Conservation (phyloP, 2,329 filamentous ascomycete genomes). For the Aspergillus floridensis region DNA sequence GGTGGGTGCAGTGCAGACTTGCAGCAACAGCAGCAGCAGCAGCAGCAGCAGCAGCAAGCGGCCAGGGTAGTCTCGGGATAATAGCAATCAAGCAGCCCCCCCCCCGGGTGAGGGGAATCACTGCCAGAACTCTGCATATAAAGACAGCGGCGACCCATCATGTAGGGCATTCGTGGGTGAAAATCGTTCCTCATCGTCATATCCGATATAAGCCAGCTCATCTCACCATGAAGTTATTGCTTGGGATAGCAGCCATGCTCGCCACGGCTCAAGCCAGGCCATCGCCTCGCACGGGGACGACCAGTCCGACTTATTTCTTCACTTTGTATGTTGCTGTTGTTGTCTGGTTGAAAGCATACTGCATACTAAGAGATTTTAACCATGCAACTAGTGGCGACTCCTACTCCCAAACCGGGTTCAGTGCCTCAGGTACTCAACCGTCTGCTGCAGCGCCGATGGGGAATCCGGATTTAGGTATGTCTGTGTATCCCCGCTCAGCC, state of each 20-base stretch:
- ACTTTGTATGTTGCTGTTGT: constrained; percentile 35
- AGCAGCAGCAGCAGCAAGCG: not conserved
- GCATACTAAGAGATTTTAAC: not conserved
- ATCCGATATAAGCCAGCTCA: not conserved
- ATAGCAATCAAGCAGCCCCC: not conserved
- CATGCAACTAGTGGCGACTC: constrained; percentile 52
- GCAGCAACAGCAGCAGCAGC: too few species aligned
- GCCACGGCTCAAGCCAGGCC: constrained; percentile 20
- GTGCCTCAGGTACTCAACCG: constrained; percentile 52
- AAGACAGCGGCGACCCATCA: not conserved
- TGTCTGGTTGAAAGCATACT: too few species aligned
- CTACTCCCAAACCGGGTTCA: constrained; percentile 60
- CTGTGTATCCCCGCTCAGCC: too few species aligned
- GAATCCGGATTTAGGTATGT: constrained; percentile 50
- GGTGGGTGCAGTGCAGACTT: not conserved
- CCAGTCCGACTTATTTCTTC: constrained; percentile 37
- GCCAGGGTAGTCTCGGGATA: not conserved
- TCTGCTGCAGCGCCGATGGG: constrained; percentile 57
- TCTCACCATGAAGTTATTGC: not conserved
- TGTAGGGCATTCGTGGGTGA: too few species aligned
- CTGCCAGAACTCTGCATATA: not conserved
- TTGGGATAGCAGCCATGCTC: constrained; percentile 3
- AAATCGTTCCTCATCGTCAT: too few species aligned
- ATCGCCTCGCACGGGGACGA: constrained; percentile 6
- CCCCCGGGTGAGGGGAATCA: not conserved